phyloP scores from a whole-genome alignment of 768 basidiomycete genomes.

The Suillus subalutaceus region DNA sequence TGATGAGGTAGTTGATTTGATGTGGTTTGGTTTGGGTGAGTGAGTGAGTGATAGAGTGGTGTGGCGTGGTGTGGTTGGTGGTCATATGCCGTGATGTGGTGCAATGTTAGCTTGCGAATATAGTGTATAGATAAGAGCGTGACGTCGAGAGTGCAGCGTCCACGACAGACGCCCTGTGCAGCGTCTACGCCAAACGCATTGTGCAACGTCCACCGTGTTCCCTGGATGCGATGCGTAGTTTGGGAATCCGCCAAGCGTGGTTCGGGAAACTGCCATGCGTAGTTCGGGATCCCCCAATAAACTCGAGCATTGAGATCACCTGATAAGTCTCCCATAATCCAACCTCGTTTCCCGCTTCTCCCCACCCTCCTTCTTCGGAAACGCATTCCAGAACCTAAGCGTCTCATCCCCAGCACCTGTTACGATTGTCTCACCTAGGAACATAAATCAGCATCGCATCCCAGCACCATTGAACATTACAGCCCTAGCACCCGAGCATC shows the following conservation, averaged over 20 bases:
- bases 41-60: conserved; percentile 1
- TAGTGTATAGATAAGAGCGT: conserved; percentile 6
- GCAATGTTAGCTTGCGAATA: neutral
- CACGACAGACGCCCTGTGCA: neutral
- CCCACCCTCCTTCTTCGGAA: conserved; percentile 68
- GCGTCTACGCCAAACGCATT: neutral
- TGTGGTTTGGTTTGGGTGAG: neutral
- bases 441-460: neutral
- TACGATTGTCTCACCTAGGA: conserved; percentile 78
- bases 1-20: neutral
- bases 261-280: neutral
- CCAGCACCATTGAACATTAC: neutral
- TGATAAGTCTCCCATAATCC: conserved; percentile 55
- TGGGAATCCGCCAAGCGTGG: neutral
- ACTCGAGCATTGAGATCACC: conserved; percentile 29
- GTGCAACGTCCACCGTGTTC: neutral
- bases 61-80: neutral
- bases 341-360: conserved; percentile 42
- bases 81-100: conserved; percentile 8
- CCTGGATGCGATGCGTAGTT: neutral
- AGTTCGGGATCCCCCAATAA: neutral
- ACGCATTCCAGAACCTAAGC: conserved; percentile 96
- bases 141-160: neutral
- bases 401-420: conserved; percentile 99
- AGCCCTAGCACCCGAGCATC: neutral